Conservation (phyloP, 208 protist species). For the Strigomonas galati region DNA sequence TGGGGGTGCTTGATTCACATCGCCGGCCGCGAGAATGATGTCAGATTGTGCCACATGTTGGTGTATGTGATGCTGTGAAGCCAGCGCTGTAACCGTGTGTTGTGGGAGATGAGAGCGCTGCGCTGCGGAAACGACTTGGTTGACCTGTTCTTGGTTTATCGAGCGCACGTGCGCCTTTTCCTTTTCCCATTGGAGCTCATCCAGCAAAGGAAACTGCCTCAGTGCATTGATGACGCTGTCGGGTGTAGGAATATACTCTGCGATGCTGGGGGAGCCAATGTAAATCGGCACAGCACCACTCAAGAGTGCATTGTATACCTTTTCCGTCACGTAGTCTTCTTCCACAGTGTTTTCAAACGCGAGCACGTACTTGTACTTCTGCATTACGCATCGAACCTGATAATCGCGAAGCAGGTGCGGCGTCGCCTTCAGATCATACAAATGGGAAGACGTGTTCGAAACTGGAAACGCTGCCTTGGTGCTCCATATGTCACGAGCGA, state of each 20-base stretch:
- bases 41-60: background rate
- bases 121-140: background rate
- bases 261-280: slow-evolving; percentile 37
- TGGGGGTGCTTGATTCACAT: no score
- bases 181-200: background rate
- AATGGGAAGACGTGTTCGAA: background rate
- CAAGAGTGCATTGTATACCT: slow-evolving; percentile 57
- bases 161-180: background rate
- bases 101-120: background rate
- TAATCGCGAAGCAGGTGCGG: slow-evolving; percentile 12
- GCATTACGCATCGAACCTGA: slow-evolving; percentile 28
- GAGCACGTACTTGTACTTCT: slow-evolving; percentile 36
- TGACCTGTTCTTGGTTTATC: background rate
- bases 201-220: background rate
- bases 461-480: background rate
- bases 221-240: background rate
- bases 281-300: slow-evolving; percentile 48
- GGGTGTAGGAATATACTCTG: slow-evolving; percentile 31
- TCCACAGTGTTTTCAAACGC: slow-evolving; percentile 52
- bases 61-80: background rate
- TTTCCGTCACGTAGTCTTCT: slow-evolving; percentile 65
- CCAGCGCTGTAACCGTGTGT: background rate
- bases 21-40: no score
- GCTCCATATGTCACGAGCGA: background rate
- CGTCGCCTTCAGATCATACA: background rate